Percentiles rank a stretch among this genome's conserved stretches.
phyloP scores from a whole-genome alignment of 202 grass and related monocot genomes.

The Eragrostis tef region DNA sequence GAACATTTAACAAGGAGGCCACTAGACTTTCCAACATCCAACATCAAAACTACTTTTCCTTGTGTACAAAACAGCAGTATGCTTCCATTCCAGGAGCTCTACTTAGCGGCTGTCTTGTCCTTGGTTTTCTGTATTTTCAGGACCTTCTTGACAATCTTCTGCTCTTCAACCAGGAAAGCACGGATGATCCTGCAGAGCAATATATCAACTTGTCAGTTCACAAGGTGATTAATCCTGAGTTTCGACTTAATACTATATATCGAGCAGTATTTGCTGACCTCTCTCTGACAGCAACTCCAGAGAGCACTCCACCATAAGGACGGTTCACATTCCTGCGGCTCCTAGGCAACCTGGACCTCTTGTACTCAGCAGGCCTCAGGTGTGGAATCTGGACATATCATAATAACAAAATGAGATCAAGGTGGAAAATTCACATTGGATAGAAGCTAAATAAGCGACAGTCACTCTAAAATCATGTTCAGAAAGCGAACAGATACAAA shows the following conservation, averaged over 20 bases:
- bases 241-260: neutral
- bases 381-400: conserved; percentile 63
- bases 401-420: neutral
- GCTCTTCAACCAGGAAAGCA: conserved; percentile 77
- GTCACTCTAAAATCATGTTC: neutral
- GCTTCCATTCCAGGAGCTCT: conserved; percentile 49
- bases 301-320: conserved; percentile 82
- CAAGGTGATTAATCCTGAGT: neutral
- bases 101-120: conserved; percentile 70
- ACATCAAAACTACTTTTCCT: conserved; percentile 45
- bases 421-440: conserved; percentile 9
- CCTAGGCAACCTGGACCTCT: conserved; percentile 79
- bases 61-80: conserved; percentile 47
- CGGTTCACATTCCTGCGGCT: conserved; percentile 80
- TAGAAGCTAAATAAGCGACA: neutral
- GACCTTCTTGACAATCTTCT: conserved; percentile 90
- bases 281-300: conserved; percentile 76
- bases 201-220: conserved; percentile 20
- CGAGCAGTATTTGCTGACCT: conserved; percentile 54
- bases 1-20: conserved; percentile 40
- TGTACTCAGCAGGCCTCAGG: conserved; percentile 78
- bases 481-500: neutral
- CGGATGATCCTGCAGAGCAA: conserved; percentile 66
- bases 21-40: conserved; percentile 39
- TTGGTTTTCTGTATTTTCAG: conserved; percentile 87